These are phyloP conservation scores for Rheum nobile DNA, from an alignment of 148 eudicot species.

Conservation along the genomic window DNA sequence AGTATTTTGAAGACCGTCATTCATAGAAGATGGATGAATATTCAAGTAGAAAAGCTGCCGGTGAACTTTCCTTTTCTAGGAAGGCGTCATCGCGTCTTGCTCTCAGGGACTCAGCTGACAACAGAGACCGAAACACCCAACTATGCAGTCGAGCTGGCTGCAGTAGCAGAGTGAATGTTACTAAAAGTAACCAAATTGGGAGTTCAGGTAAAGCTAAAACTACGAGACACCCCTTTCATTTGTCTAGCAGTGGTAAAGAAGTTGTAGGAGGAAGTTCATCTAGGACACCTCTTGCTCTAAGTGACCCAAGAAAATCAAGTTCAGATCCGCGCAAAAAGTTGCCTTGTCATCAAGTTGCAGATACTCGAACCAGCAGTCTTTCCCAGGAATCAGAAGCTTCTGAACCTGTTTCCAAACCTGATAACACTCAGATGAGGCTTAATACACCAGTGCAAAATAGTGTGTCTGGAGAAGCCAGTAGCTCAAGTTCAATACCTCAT, in stretches of 20 bases:
- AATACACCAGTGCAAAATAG: conserved; percentile 14
- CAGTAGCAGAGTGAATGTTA: conserved; percentile 49
- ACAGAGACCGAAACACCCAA: conserved; percentile 32
- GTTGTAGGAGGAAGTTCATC: conserved; percentile 39
- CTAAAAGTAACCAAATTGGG: conserved; percentile 27
- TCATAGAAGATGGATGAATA: conserved; percentile 37
- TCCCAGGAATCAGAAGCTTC: conserved; percentile 29
- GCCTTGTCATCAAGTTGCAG: conserved; percentile 15
- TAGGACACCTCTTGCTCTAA: conserved; percentile 15
- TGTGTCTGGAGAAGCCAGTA: conserved; percentile 17
- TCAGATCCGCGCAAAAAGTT: conserved; percentile 29
- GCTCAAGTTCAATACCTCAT: conserved; percentile 30
- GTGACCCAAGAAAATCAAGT: conserved; percentile 23
- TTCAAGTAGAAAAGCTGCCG: conserved; percentile 36
- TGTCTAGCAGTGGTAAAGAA: conserved; percentile 46
- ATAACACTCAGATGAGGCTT: conserved; percentile 16
- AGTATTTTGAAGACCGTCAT: neutral
- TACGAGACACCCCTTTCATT: conserved; percentile 26
- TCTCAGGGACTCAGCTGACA: conserved; percentile 31
- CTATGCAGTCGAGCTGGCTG: conserved; percentile 80
- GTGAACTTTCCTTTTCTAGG: conserved; percentile 32
- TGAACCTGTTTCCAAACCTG: conserved; percentile 17
- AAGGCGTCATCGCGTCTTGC: conserved; percentile 28
- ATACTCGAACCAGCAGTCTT: conserved; percentile 36
- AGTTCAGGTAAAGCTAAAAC: conserved; percentile 40